A percentile compares a stretch with the other conserved stretches of the same genome.
phyloP scores from a whole-genome alignment of 2,329 filamentous ascomycete genomes.

The Botrytis byssoidea region DNA sequence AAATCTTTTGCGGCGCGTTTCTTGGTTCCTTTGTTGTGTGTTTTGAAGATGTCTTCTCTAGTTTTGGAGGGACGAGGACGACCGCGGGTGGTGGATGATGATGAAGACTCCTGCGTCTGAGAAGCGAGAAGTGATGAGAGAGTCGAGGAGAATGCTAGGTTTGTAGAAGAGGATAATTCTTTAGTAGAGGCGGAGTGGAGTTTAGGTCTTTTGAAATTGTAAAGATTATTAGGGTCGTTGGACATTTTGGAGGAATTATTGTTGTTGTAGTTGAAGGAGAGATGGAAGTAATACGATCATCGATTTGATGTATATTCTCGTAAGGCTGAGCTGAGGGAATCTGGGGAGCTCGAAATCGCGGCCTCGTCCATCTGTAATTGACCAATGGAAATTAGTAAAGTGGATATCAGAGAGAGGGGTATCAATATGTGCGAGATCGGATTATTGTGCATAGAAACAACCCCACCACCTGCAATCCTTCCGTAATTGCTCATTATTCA shows the following conservation, averaged over 20 bases:
- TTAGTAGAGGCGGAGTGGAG: slow-evolving; percentile 51
- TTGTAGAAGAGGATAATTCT: slow-evolving; percentile 68
- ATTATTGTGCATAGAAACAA: slow-evolving; percentile 14
- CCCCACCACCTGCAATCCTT: slow-evolving; percentile 9
- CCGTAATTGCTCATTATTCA: background rate
- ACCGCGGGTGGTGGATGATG: slow-evolving; percentile 44
- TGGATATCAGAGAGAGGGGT: background rate
- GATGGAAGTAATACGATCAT: background rate
- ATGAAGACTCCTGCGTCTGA: slow-evolving; percentile 36
- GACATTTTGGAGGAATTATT: slow-evolving; percentile 15
- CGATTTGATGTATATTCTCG: background rate
- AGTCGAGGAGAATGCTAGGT: slow-evolving; percentile 83
- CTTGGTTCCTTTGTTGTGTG: slow-evolving; percentile 60
- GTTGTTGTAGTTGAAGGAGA: background rate
- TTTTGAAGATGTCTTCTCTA: slow-evolving; percentile 68
- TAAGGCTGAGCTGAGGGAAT: slow-evolving; percentile 13
- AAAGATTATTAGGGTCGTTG: slow-evolving; percentile 55
- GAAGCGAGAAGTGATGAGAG: slow-evolving; percentile 75
- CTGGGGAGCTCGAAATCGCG: background rate
- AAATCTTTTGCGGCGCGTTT: slow-evolving; percentile 61
- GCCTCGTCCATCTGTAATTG: background rate
- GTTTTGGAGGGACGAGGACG: slow-evolving; percentile 54
- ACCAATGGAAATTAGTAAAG: background rate
- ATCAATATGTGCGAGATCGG: slow-evolving; percentile 21
- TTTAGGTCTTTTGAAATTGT: slow-evolving; percentile 72